Evolutionary conservation across 805 yeast genomes (phyloP), one percentile per base, ranked within the genome.

Genomic region (Saturnispora halmiae): DNA sequence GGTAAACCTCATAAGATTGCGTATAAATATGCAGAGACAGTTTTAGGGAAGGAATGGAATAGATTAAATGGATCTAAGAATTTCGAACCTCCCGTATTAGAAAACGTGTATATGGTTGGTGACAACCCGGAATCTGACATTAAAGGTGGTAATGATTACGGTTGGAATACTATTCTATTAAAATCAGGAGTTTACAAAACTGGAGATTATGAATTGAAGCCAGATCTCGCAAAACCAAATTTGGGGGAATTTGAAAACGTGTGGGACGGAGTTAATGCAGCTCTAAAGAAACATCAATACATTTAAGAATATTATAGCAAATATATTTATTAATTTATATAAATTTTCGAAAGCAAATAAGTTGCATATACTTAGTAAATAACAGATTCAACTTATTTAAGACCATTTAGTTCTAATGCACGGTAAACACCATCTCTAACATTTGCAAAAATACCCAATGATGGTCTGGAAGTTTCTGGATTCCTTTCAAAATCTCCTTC

Each of bases 101-200:
- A 65, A 26, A 60, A 70, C n/a, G 80, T 92, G 2, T 88, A 70
- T 63, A 92, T 92, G 98, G 84, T 92, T 26, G 98, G 98, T 19
- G 98, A 92, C 61, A 92, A 92, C 58, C 97, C 96, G 3, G 92
- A 79, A 19, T 76, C 87, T 36, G 98, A 92, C 57, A 92, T 92
- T 41, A 69, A 70, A 45, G 98, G 98, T 1, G 98, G 95, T 2
- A 79, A 82, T 51, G 64, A 66, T 40, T 78, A 79, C 55, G 95
- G 96, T 2, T 92, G 97, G 97, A 75, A 80, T 36, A 79, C 92
- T 11, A 72, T 85, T 27, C 70, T 92, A 31, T 83, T 92, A 20
- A 68, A 78, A 45, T 82, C 96, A 0, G 98, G 98, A 0, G 97
- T 92, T 3, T 92, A 76, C 56, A 66, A 69, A 46, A 85, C 78